A percentile compares a stretch with the other conserved stretches of the same genome.
Conservation (phyloP, 306 rosid genomes). For the Lablab purpureus region DNA sequence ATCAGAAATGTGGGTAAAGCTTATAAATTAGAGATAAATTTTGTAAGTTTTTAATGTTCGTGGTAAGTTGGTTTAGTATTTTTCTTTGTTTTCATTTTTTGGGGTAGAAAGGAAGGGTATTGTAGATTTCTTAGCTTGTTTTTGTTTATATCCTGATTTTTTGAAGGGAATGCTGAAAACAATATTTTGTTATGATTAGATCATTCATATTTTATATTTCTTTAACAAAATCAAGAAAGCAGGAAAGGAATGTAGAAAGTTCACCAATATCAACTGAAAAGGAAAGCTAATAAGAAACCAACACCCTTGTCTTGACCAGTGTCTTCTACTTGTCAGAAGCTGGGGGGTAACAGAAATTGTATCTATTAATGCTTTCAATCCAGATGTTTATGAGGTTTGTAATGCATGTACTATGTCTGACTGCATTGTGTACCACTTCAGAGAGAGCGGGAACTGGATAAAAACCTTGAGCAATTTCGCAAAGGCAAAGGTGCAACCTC, state of each 20-base stretch:
- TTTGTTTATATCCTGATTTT: not conserved
- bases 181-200: not conserved
- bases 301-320: not conserved
- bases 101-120: not conserved
- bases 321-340: not conserved
- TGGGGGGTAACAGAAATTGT: not conserved
- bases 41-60: not conserved
- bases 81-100: not conserved
- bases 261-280: not conserved
- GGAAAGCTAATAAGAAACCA: not conserved
- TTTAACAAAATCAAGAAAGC: not conserved
- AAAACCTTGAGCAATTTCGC: constrained; percentile 56
- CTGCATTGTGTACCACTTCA: constrained; percentile 43
- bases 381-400: not conserved
- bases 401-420: not conserved
- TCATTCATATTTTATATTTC: not conserved
- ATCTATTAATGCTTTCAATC: not conserved
- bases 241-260: constrained; percentile 30
- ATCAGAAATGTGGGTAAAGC: not conserved
- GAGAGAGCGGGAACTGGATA: constrained; percentile 61
- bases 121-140: not conserved
- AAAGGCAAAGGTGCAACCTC: constrained; percentile 52
- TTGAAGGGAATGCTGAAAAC: not conserved
- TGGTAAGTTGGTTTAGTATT: not conserved
- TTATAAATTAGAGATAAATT: not conserved